Percentiles rank a stretch among this genome's conserved stretches.
phyloP scores from a whole-genome alignment of 1,284 basidiomycete genomes.

The Malassezia cuniculi region DNA sequence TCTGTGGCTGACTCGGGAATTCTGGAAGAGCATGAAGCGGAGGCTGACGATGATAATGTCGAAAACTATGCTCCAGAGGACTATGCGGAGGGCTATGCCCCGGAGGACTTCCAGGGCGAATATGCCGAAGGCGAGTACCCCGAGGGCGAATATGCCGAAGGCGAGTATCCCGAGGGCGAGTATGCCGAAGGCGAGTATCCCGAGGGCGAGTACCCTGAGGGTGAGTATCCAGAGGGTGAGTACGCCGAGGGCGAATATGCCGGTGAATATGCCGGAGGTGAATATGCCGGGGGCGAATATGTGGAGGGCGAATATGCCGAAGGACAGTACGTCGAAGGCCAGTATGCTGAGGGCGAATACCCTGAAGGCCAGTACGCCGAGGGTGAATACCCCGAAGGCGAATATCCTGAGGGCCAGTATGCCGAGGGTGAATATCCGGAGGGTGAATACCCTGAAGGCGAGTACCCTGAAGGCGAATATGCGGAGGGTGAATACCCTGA shows the following conservation, averaged over 20 bases:
- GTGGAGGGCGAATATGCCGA: conserved; percentile 3
- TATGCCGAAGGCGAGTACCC: not conserved
- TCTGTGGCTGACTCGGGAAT: too few relatives aligned
- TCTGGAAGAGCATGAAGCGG: too few relatives aligned
- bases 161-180: not conserved
- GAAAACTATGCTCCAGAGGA: too few relatives aligned
- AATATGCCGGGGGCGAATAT: not conserved
- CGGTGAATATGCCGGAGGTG: not conserved
- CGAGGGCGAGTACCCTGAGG: not conserved
- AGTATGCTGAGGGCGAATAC: not conserved
- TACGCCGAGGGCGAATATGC: not conserved
- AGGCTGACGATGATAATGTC: too few relatives aligned
- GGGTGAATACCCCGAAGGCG: conserved; percentile 2
- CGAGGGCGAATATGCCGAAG: not conserved
- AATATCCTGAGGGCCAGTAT: conserved; percentile 3
- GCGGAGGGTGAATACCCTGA: conserved; percentile 1
- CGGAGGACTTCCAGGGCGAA: too few relatives aligned
- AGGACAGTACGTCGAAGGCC: conserved; percentile 2
- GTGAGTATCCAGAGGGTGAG: not conserved
- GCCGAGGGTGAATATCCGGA: conserved; percentile 2
- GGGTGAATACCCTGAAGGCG: not conserved
- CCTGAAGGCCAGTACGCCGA: not conserved
- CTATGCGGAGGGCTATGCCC: too few relatives aligned
- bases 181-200: conserved; percentile 1
- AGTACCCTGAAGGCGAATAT: conserved; percentile 3